These are phyloP conservation scores for Adansonia madagascariensis DNA, from an alignment of 441 rosid species.

Conservation along the genomic window DNA sequence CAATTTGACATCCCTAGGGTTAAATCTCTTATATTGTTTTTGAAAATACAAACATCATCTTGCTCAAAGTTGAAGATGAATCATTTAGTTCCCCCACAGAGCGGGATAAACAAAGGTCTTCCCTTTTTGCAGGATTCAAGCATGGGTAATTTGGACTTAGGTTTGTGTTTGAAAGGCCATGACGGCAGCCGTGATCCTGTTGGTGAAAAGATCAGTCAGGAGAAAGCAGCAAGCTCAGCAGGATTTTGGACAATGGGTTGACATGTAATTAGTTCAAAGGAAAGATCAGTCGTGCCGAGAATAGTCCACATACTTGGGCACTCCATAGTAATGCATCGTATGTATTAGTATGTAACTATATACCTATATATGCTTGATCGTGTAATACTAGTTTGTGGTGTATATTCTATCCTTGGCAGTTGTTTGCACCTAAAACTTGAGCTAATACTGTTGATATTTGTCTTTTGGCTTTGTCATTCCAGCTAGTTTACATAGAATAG, in stretches of 20 bases:
- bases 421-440: neutral
- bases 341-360: neutral
- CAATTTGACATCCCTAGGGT: neutral
- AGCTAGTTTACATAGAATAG: conserved; percentile 11
- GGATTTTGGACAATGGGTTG: conserved; percentile 33
- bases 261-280: conserved; percentile 14
- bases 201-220: conserved; percentile 30
- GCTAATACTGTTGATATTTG: no score
- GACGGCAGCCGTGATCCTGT: conserved; percentile 31
- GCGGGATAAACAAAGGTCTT: neutral
- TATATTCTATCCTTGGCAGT: conserved; percentile 19
- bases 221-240: conserved; percentile 33
- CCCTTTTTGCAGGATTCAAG: conserved; percentile 55
- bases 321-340: neutral
- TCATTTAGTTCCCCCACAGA: neutral
- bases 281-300: neutral
- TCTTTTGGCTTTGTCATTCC: neutral
- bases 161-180: conserved; percentile 59
- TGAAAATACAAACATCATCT: neutral
- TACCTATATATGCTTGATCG: neutral
- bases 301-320: neutral
- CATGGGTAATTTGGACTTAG: conserved; percentile 55
- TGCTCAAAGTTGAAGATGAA: neutral
- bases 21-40: neutral
- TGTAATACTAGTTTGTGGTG: conserved; percentile 15